These are phyloP conservation scores for Didymella sp. DNA, from an alignment of 2,329 filamentous ascomycete genomes.

Conservation along the genomic window DNA sequence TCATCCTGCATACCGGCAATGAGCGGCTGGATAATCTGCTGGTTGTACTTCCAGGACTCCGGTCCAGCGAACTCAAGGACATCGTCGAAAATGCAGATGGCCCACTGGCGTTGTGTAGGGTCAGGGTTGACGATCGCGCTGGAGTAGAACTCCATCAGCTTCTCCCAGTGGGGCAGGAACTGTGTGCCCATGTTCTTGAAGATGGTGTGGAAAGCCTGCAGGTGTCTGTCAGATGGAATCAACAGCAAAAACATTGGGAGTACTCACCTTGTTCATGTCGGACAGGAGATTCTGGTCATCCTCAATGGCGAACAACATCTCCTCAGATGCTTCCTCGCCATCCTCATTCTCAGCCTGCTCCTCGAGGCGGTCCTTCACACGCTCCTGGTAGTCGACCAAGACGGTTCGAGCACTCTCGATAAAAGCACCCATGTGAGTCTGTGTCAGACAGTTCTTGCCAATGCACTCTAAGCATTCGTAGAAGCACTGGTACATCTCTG, in stretches of 20 bases:
- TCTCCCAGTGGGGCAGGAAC: slow-evolving; percentile 89
- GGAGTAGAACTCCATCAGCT: slow-evolving; percentile 83
- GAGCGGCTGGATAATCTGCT: slow-evolving; percentile 85
- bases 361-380: slow-evolving; percentile 82
- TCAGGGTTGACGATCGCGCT: slow-evolving; percentile 81
- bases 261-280: slow-evolving; percentile 88
- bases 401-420: slow-evolving; percentile 85
- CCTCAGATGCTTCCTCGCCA: slow-evolving; percentile 87
- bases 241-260: slow-evolving; percentile 66
- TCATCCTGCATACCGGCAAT: slow-evolving; percentile 84
- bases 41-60: slow-evolving; percentile 84
- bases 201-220: slow-evolving; percentile 98
- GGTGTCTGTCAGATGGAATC: slow-evolving; percentile 94
- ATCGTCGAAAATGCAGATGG: slow-evolving; percentile 98
- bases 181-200: slow-evolving; percentile 92
- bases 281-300: slow-evolving; percentile 96
- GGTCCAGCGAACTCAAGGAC: slow-evolving; percentile 95
- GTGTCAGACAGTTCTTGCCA: slow-evolving; percentile 80
- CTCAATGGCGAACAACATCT: slow-evolving; percentile 88
- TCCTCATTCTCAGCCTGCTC: slow-evolving; percentile 85
- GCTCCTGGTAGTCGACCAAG: slow-evolving; percentile 89
- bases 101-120: slow-evolving; percentile 95
- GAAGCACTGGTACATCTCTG: slow-evolving; percentile 99
- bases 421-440: slow-evolving; percentile 82
- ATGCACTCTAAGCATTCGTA: slow-evolving; percentile 97